A percentile compares a stretch with the other conserved stretches of the same genome.
Evolutionary conservation across 2,329 filamentous ascomycete genomes (phyloP).

Genomic region (Cladosporium cucumerinum): DNA sequence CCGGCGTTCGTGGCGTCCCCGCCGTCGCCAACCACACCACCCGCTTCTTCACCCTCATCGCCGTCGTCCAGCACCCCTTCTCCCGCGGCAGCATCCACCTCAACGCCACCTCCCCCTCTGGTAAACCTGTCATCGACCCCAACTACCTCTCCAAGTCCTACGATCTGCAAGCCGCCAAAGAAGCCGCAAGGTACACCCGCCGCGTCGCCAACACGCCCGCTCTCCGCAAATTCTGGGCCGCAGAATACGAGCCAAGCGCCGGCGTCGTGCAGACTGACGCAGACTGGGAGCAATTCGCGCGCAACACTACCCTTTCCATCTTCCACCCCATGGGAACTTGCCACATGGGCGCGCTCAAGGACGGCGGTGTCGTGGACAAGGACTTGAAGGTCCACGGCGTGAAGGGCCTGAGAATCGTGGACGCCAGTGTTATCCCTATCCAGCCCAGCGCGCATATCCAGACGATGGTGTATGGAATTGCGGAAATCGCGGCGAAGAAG

Average conservation of each 20-base stretch:
- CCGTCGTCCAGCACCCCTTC: constrained; percentile 49
- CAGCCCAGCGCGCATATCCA: constrained; percentile 25
- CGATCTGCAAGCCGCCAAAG: constrained; percentile 27
- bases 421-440: constrained; percentile 32
- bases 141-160: constrained; percentile 29
- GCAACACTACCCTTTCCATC: constrained; percentile 25
- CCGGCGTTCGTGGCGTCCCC: constrained; percentile 41
- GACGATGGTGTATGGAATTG: constrained; percentile 27
- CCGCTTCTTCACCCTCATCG: constrained; percentile 56
- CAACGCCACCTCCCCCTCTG: constrained; percentile 21
- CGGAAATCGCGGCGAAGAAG: constrained; percentile 29
- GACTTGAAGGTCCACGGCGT: constrained; percentile 28
- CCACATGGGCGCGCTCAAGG: constrained; percentile 20
- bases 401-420: constrained; percentile 28
- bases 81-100: constrained; percentile 44
- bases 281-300: constrained; percentile 24
- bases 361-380: constrained; percentile 27
- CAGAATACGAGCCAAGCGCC: constrained; percentile 24
- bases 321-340: constrained; percentile 25
- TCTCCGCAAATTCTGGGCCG: constrained; percentile 33
- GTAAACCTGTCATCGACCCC: constrained; percentile 29
- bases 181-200: constrained; percentile 33
- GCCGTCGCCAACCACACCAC: constrained; percentile 30
- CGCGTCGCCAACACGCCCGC: constrained; percentile 41
- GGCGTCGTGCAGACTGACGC: constrained; percentile 19